Evolutionary conservation across 78 protist genomes (phyloP).

Genomic region (Dictyostelium brefeldianum): DNA sequence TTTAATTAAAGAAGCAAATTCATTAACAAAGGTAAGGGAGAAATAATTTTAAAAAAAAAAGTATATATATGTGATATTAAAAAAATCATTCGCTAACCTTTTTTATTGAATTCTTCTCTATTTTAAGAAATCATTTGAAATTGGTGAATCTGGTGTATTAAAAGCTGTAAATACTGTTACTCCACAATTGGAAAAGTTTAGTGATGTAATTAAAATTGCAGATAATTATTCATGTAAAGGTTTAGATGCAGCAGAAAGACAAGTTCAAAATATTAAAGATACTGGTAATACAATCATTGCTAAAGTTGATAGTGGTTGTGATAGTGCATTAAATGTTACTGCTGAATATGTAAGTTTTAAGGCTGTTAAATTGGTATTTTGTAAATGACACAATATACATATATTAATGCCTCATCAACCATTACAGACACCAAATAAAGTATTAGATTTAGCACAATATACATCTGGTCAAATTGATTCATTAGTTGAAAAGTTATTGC

Average conservation of each 20-base stretch:
- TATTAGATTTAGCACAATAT: background rate
- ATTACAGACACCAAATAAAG: background rate
- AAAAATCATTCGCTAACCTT: too few relatives aligned
- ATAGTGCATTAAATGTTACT: background rate
- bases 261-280: background rate
- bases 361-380: too few relatives aligned
- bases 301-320: background rate
- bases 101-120: background rate
- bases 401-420: background rate
- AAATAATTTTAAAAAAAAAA: too few relatives aligned
- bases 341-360: background rate
- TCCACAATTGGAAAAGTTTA: slow-evolving; percentile 12
- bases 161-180: slow-evolving; percentile 6
- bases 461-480: background rate
- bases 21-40: slow-evolving; percentile 20
- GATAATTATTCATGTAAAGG: slow-evolving; percentile 15
- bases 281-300: background rate
- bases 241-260: slow-evolving; percentile 8
- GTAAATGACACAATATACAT: too few relatives aligned
- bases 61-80: too few relatives aligned
- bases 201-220: background rate
- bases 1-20: slow-evolving; percentile 34
- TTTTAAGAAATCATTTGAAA: slow-evolving; percentile 10
- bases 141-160: slow-evolving; percentile 18
- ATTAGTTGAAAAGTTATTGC: slow-evolving; percentile 41